phyloP scores from a whole-genome alignment of 176 grass and related monocot species.

The Tillandsia leiboldiana region DNA sequence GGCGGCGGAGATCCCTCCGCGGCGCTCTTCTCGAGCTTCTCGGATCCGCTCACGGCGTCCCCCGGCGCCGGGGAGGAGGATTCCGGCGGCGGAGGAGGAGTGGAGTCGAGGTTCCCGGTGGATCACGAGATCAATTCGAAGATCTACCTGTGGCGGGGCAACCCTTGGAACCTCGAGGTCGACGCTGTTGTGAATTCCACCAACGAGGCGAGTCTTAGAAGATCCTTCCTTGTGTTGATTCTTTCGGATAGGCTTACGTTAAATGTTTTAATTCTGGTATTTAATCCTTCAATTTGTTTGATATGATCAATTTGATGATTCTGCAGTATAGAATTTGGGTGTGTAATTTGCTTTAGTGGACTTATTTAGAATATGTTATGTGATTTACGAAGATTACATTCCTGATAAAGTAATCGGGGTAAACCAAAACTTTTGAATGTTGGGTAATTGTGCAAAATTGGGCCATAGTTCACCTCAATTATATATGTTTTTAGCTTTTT shows the following conservation, averaged over 20 bases:
- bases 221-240: not conserved
- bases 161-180: constrained; percentile 89
- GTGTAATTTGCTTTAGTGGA: too few species aligned
- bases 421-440: not conserved
- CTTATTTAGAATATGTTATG: too few species aligned
- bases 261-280: not conserved
- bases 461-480: too few species aligned
- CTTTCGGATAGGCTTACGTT: not conserved
- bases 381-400: too few species aligned
- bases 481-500: too few species aligned
- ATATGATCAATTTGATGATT: too few species aligned
- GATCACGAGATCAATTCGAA: constrained; percentile 74
- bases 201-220: constrained; percentile 51
- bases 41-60: constrained; percentile 35
- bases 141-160: constrained; percentile 85
- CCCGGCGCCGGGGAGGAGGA: constrained; percentile 29
- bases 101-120: constrained; percentile 55
- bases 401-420: too few species aligned
- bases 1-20: constrained; percentile 33
- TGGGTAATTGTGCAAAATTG: not conserved
- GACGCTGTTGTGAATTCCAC: constrained; percentile 98
- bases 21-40: constrained; percentile 34
- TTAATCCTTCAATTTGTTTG: too few species aligned
- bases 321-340: too few species aligned
- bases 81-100: constrained; percentile 9